These are phyloP conservation scores for Blastosporella zonata DNA, from an alignment of 1,284 basidiomycete species.

Conservation along the genomic window DNA sequence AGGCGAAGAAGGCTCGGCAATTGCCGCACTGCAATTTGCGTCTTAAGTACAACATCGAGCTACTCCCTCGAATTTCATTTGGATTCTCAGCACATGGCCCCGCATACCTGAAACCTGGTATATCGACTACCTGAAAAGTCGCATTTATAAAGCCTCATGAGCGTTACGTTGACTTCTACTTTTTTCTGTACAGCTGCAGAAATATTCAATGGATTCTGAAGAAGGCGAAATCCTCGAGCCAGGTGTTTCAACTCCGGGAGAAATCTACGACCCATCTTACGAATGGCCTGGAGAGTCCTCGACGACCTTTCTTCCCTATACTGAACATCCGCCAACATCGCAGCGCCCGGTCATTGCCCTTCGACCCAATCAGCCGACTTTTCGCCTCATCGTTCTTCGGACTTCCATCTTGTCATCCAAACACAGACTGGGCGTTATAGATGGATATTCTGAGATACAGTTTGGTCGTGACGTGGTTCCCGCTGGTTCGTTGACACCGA, in stretches of 20 bases:
- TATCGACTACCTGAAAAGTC: constrained; percentile 2
- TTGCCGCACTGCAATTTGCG: not conserved
- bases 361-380: constrained; percentile 27
- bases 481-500: constrained; percentile 48
- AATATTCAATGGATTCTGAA: constrained; percentile 22
- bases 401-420: constrained; percentile 50
- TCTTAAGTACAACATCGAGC: not conserved
- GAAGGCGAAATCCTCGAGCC: constrained; percentile 29
- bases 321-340: constrained; percentile 8
- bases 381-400: constrained; percentile 56
- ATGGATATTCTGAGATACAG: constrained; percentile 61
- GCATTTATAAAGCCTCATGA: constrained; percentile 8
- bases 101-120: constrained; percentile 8
- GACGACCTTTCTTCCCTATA: not conserved
- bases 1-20: not conserved
- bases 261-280: constrained; percentile 45
- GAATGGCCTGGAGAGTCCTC: constrained; percentile 54
- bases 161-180: not conserved
- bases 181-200: constrained; percentile 10
- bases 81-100: not conserved
- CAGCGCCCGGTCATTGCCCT: constrained; percentile 16
- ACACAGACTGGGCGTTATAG: constrained; percentile 55
- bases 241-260: constrained; percentile 9
- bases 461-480: constrained; percentile 64
- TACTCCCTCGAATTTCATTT: no score